These are phyloP conservation scores for Eucalyptus erythrocorys DNA, from an alignment of 345 rosid species.

Conservation along the genomic window DNA sequence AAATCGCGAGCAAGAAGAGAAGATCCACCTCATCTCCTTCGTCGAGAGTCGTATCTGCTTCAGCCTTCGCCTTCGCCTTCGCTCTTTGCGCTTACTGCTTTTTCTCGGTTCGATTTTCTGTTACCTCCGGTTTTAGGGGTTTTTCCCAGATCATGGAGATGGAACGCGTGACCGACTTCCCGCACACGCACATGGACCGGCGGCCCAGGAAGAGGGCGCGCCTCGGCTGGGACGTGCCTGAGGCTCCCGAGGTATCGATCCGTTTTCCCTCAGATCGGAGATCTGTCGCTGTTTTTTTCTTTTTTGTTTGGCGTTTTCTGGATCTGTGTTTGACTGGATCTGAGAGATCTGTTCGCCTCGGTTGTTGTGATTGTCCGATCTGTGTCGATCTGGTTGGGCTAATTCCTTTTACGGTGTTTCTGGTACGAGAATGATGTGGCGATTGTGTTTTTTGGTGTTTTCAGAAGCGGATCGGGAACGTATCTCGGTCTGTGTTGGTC, in stretches of 20 bases:
- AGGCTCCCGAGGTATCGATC: slow-evolving; percentile 46
- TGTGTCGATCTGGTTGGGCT: neutral
- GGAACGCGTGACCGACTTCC: slow-evolving; percentile 72
- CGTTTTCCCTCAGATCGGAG: neutral
- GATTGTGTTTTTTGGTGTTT: neutral
- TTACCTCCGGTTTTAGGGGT: neutral
- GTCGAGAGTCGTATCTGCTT: no score
- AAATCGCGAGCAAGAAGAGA: neutral
- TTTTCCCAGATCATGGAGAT: slow-evolving; percentile 50
- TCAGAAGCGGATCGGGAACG: neutral
- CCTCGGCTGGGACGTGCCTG: slow-evolving; percentile 83
- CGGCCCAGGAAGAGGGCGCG: slow-evolving; percentile 89
- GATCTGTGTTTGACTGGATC: neutral
- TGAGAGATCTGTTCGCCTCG: neutral
- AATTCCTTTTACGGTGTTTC: neutral
- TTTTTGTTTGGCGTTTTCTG: neutral
- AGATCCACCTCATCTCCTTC: neutral
- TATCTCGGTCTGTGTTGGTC: neutral
- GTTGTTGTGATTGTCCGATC: neutral
- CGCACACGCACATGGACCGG: slow-evolving; percentile 57
- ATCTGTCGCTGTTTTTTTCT: neutral
- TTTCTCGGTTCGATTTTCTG: neutral
- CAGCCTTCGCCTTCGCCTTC: neutral
- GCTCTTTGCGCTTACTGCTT: neutral
- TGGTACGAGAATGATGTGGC: neutral